Base-by-base conservation (phyloP, 1,139 yeast genomes). In the Yamadazyma conglobata region DNA sequence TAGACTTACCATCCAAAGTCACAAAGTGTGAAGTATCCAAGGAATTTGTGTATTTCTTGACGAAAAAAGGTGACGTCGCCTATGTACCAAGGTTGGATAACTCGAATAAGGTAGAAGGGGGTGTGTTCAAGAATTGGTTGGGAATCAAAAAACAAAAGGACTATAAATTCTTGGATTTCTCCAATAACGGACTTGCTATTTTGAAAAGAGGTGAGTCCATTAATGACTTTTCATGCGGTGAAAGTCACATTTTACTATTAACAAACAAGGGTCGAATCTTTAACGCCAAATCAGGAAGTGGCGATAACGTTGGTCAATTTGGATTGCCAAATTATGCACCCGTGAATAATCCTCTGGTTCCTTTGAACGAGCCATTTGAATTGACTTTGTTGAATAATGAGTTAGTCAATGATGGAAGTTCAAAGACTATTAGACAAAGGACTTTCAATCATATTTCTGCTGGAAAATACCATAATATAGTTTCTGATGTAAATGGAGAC, bases 271-370 rank as follows among this genome's bases (percentile, higher is more conserved):
- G 93, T 0, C 66, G 77, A 23, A 77, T 85, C 0, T 83, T 70
- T 43, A 65, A 85, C 1, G 68, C 79, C 6, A 70, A 84, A 10
- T 73, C 93, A 0, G 78, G 79, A 0, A 42, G 52, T 14, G 47
- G 31, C 42, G 48, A 15, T 19, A 73, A 56, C 70, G 81, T 23
- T 43, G 97, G 96, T 5, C 97, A 89, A 57, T 85, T 71, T 55
- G 97, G 97, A 10, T 54, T 85, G 13, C 93, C 95, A 0, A 56
- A 62, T 10, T 73, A 65, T 43, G 78, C 95, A 1, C 89, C 86
- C 35, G 78, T 76, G 44, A 77, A 35, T 5, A 35, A 38, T 4
- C 32, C 42, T 6, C 31, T 35, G 5, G 44, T 60, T 10, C 60
- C 66, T 3, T 16, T 42, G 8, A 56, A 64, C 35, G 35, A 43